Base-by-base conservation (phyloP, 495 filamentous ascomycete species). In the Lentithecium fluviatile region DNA sequence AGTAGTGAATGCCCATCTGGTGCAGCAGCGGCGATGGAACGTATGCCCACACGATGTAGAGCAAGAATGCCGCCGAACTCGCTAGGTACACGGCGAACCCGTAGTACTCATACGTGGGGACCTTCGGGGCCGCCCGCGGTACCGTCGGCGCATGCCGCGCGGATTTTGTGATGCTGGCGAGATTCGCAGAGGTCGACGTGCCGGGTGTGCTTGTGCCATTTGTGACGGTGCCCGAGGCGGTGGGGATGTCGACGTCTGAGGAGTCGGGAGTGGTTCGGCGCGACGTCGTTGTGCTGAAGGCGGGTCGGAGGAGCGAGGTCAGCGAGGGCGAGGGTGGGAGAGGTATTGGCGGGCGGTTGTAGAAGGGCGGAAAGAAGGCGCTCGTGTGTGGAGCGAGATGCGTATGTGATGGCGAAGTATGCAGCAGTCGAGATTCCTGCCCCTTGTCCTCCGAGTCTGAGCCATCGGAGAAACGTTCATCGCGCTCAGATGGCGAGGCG, bases 51-150 rank as follows among this genome's bases (percentile, higher is more conserved):
- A 97, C 81, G 10, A 97, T 78, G 71, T 97, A 97, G 50, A 96
- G 86, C 24, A 92, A 72, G 71, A 97, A 97, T 1, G 82, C 84
- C 37, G 91, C 76, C 13, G 82, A 87, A 36, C 85, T 89, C 67
- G 89, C 87, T 24, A 98, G 80, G 72, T 98, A 97, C 24, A 98
- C 81, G 50, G 94, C 92, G 75, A 98, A 97, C 62, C 94, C 94
- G 72, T 98, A 97, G 81, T 98, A 98, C 70, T 98, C 94, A 73
- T 98, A 97, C 0, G 94, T 98, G 8, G 94, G 94, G 0, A 97
- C 91, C 66, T 91, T 92, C 0, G 94, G 94, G 43, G 86, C 87
- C 15, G 91, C 94, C 36, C 91, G 86, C 0, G 94, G 90, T 13
- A 96, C 84, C 0, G 88, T 88, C 43, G 85, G 85, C 36, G 87